Percentiles rank a stretch among this genome's conserved stretches.
These are phyloP conservation scores for Elaphomyces granulatus DNA, from an alignment of 495 filamentous ascomycete species.

Conservation along the genomic window DNA sequence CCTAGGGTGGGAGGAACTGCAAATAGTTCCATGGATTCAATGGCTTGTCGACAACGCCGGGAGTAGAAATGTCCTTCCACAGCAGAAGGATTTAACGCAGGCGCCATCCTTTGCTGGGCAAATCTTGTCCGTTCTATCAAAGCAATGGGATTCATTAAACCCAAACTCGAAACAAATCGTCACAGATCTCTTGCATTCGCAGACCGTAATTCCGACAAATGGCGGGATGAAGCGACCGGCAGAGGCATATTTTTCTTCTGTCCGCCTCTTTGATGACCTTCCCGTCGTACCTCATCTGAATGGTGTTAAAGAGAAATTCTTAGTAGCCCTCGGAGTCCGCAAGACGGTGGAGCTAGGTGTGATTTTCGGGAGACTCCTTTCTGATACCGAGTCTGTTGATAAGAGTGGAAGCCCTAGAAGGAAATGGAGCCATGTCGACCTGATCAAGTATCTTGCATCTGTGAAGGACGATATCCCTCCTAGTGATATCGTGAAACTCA, in stretches of 20 bases:
- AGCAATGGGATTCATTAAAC: constrained; percentile 69
- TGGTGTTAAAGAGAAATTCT: constrained; percentile 76
- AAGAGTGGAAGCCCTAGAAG: constrained; percentile 19
- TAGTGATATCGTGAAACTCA: constrained; percentile 69
- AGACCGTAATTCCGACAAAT: constrained; percentile 79
- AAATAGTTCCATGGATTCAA: constrained; percentile 66
- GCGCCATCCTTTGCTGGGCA: constrained; percentile 62
- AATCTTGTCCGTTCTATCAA: constrained; percentile 69
- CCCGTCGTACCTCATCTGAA: constrained; percentile 62
- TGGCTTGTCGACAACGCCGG: constrained; percentile 55
- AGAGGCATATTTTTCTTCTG: constrained; percentile 84
- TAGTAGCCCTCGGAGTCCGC: constrained; percentile 60
- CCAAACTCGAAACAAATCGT: constrained; percentile 49
- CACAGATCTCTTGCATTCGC: constrained; percentile 41
- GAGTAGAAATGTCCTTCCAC: constrained; percentile 26
- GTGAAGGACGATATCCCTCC: constrained; percentile 79
- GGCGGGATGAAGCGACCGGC: constrained; percentile 74
- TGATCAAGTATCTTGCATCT: constrained; percentile 85
- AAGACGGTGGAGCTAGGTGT: constrained; percentile 85
- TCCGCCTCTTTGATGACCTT: constrained; percentile 87
- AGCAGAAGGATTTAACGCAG: constrained; percentile 48
- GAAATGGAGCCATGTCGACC: constrained; percentile 84
- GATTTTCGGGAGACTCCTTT: constrained; percentile 76
- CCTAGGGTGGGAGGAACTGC: constrained; percentile 70
- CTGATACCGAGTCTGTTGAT: constrained; percentile 29